Conservation (phyloP, 768 basidiomycete species). For the Mycena kentingensis region DNA sequence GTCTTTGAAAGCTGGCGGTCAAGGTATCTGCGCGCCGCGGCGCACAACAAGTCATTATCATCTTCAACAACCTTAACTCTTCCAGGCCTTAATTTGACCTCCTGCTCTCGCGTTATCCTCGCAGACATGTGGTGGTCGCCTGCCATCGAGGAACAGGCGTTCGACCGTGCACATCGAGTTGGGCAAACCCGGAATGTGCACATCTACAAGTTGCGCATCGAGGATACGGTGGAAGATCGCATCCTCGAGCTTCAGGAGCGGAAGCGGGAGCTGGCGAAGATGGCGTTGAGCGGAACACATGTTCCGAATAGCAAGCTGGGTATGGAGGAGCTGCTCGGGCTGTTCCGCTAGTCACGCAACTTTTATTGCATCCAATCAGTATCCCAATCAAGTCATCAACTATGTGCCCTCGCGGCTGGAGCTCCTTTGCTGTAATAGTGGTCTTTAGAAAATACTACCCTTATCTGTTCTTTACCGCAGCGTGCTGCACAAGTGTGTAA, state of each 20-base stretch:
- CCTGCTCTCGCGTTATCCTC: constrained; percentile 92
- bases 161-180: constrained; percentile 87
- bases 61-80: constrained; percentile 6
- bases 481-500: too few species aligned
- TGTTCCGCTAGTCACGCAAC: too few species aligned
- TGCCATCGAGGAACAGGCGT: constrained; percentile 90
- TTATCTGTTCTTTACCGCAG: too few species aligned
- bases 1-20: constrained; percentile 93
- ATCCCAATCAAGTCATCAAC: too few species aligned
- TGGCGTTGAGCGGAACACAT: constrained; percentile 85
- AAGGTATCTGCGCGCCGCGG: constrained; percentile 51
- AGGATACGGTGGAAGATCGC: constrained; percentile 84
- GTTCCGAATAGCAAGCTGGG: constrained; percentile 81
- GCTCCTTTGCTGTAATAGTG: too few species aligned
- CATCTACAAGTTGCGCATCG: constrained; percentile 87
- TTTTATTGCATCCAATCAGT: too few species aligned
- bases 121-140: constrained; percentile 97
- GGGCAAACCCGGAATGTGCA: constrained; percentile 87
- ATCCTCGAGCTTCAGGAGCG: constrained; percentile 86
- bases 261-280: constrained; percentile 81
- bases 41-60: constrained; percentile 3
- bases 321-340: constrained; percentile 79
- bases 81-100: constrained; percentile 83
- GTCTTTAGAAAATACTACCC: too few species aligned
- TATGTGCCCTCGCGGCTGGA: too few species aligned